Evolutionary conservation across 345 rosid genomes (phyloP).

Genomic region (Lenwebbia sp.): DNA sequence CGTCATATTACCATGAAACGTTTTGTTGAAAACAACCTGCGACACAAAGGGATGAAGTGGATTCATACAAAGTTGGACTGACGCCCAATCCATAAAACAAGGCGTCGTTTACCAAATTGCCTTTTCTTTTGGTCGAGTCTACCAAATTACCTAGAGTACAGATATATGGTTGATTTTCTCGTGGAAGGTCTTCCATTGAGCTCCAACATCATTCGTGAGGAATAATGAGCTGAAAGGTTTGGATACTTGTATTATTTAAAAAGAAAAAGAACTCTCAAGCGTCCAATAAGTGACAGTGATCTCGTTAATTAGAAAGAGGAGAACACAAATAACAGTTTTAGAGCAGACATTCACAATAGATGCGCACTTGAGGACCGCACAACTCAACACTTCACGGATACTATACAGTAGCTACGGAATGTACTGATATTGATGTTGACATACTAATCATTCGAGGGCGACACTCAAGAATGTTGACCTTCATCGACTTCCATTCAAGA

Average conservation of each 20-base stretch:
- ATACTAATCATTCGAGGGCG: neutral
- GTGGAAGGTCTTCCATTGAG: too few relatives aligned
- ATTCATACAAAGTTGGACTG: neutral
- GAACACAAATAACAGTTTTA: neutral
- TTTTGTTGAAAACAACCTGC: neutral
- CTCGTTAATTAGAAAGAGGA: neutral
- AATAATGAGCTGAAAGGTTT: too few relatives aligned
- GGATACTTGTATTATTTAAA: neutral
- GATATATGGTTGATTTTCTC: too few relatives aligned
- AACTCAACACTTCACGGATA: neutral
- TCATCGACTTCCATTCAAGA: neutral
- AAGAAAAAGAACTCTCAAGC: neutral
- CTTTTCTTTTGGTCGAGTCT: neutral
- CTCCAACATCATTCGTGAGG: too few relatives aligned
- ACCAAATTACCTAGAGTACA: neutral
- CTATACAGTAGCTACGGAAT: neutral
- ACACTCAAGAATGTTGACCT: neutral
- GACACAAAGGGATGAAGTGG: neutral
- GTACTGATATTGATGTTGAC: neutral
- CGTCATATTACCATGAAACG: neutral
- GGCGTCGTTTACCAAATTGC: neutral
- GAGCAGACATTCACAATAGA: neutral
- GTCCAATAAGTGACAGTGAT: neutral
- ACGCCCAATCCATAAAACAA: neutral
- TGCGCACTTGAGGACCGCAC: fast-evolving